Base-by-base conservation (phyloP, 1,284 basidiomycete genomes). In the Marasmius fiardii region DNA sequence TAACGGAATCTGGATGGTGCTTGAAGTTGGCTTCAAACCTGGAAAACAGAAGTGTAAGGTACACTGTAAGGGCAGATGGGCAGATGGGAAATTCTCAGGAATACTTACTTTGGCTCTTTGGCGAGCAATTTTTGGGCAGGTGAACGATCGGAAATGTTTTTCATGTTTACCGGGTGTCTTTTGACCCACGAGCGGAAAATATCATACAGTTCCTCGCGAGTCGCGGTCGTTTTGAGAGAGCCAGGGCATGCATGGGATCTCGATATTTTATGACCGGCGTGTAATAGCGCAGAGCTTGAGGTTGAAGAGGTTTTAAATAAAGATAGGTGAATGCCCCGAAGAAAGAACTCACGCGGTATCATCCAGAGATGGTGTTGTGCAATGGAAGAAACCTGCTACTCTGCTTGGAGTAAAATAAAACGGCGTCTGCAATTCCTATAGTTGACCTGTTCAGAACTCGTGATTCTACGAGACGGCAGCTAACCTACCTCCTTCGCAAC, bases 321-420 rank as follows among this genome's bases (percentile, higher is more conserved):
- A 20, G 6, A 43, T 16, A 37, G 35, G 12, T 7, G 20, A 41
- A 49, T 39, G 28, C n/a, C n/a, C n/a, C n/a, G n/a, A n/a, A n/a
- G 47, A 44, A 8, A 37, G 24, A 21, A 43, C 89, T 68, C 67
- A 95, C 90, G 87, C 83, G 18, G 91, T 76, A 31, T 88, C 82
- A 53, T 83, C 80, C 43, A 95, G 71, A 0, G 92, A 79, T 0
- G 93, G 93, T n/a, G 84, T 89, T 20, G 76, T 74, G 61, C 88
- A 90, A 63, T 94, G 92, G 74, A 96, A 95, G 59, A 85, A 79
- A 55, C 93, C 87, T 0, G 92, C 81, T 2, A 98, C 72, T 66
- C 84, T 89, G 28, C 86, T 81, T 0, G 94, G 92, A 0, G 93
- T 95, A 67, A 98, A 98, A 74, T 94, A 99, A 73, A 98, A 98